A percentile compares a stretch with the other conserved stretches of the same genome.
These are phyloP conservation scores for Acer campestre DNA, from an alignment of 345 rosid genomes.

Conservation along the genomic window DNA sequence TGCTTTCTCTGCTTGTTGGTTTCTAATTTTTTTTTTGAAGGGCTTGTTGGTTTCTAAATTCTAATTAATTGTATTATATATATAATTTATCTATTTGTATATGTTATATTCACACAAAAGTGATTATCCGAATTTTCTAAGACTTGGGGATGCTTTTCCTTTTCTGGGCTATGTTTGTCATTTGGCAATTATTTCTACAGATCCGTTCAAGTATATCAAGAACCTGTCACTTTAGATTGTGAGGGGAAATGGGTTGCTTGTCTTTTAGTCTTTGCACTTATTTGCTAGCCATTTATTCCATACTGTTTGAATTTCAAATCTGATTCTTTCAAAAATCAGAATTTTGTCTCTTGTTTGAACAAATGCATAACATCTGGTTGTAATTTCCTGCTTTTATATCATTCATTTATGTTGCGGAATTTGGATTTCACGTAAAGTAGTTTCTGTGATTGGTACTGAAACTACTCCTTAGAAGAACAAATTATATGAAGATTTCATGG, in stretches of 20 bases:
- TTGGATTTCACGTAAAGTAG: not conserved
- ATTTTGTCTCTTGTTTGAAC: slow-evolving; percentile 13
- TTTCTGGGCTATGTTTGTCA: slow-evolving; percentile 19
- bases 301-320: slow-evolving; percentile 5
- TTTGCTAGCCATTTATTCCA: slow-evolving; percentile 7
- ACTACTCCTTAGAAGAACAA: not conserved
- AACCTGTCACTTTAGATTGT: slow-evolving; percentile 16
- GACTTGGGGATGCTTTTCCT: slow-evolving; percentile 21
- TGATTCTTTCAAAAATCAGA: not conserved
- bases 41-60: slow-evolving; percentile 22
- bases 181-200: slow-evolving; percentile 19
- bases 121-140: slow-evolving; percentile 6
- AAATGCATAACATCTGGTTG: not conserved
- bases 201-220: slow-evolving; percentile 17
- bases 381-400: slow-evolving; percentile 1
- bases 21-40: not conserved
- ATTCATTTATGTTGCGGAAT: not conserved
- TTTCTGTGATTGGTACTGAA: slow-evolving; percentile 10
- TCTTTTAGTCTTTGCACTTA: slow-evolving; percentile 26
- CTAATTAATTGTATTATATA: slow-evolving; percentile 15
- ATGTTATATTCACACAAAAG: not conserved
- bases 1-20: slow-evolving; percentile 25
- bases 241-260: slow-evolving; percentile 23
- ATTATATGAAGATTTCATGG: not conserved
- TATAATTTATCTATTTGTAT: not conserved